Evolutionary conservation across 257 asterid species (phyloP), one percentile per base, ranked within the genome.

Genomic region (Verbena officinalis): DNA sequence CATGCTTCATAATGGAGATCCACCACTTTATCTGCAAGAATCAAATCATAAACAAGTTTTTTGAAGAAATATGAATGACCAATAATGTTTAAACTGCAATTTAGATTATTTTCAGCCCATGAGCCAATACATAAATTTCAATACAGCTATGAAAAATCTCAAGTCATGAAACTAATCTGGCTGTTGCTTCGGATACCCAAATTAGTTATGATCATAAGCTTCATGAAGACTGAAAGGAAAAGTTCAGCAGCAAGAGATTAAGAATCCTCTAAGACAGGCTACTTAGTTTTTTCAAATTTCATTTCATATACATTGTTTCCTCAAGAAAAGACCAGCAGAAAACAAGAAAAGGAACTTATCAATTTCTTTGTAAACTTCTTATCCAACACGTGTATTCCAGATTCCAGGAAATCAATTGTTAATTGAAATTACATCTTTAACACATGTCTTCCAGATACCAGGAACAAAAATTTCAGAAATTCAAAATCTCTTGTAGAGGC

Each of bases 1-100:
- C 97, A 61, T 89, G 89, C 88, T 90, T 93, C 99, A 93, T 93
- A 62, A 93, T 93, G 15, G 95, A 93, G 70, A 93, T 93, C 82
- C 90, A 97, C 83, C 76, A 86, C 85, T 94, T 94, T 57, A 94
- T 94, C 99, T 94, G 92, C 84, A 83, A 51, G 54, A 27, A 73
- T 15, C 51, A 59, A 67, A 63, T 62, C 65, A 46, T 54, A 53
- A 77, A 24, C 59, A 16, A n/a, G n/a, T n/a, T 58, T 42, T 69
- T 38, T 58, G 42, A 59, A 59, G 46, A 55, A 49, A 34, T 31
- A 34, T 48, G 59, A 40, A 54, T 33, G 3, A 12, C 49, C n/a
- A n/a, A n/a, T n/a, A n/a, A n/a, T 59, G 30, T 24, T 64, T 27
- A 16, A 66, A 57, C 65, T 44, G 34, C 64, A 69, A 55, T 30